These are phyloP conservation scores for Penicillium roqueforti DNA, from an alignment of 495 filamentous ascomycete genomes.

Conservation along the genomic window DNA sequence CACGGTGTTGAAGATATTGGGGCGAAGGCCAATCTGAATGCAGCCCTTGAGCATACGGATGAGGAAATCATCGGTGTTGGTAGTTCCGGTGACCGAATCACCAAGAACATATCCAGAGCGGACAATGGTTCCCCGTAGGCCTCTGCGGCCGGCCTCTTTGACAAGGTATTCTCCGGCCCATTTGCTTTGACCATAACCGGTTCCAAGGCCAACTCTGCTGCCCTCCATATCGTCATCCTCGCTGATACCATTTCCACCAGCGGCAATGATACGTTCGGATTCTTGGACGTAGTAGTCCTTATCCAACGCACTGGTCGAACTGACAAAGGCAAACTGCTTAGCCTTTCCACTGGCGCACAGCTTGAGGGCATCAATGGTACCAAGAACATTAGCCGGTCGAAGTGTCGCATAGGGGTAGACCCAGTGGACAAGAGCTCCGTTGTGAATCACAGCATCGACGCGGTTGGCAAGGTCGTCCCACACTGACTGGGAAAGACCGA, in stretches of 20 bases:
- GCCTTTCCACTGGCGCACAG: conserved; percentile 74
- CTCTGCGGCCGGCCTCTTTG: conserved; percentile 71
- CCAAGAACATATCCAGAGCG: conserved; percentile 86
- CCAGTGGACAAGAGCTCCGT: conserved; percentile 88
- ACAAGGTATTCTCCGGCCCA: conserved; percentile 80
- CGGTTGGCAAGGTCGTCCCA: conserved; percentile 62
- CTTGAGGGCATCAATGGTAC: conserved; percentile 70
- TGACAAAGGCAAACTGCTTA: conserved; percentile 80
- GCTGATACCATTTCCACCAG: conserved; percentile 50
- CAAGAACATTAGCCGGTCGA: conserved; percentile 71
- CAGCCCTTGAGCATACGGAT: conserved; percentile 87
- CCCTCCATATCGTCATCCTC: conserved; percentile 66
- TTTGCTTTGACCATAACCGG: conserved; percentile 91
- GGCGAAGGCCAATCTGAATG: conserved; percentile 68
- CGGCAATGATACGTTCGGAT: conserved; percentile 54
- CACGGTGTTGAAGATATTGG: conserved; percentile 79
- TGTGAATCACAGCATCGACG: conserved; percentile 82
- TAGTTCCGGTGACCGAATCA: conserved; percentile 64
- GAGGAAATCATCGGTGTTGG: conserved; percentile 89
- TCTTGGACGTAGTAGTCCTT: conserved; percentile 72
- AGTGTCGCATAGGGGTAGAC: conserved; percentile 75
- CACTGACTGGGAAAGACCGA: conserved; percentile 60
- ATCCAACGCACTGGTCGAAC: conserved; percentile 81
- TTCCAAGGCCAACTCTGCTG: conserved; percentile 61
- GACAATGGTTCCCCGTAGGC: conserved; percentile 70